These are phyloP conservation scores for Chimonanthus praecox DNA, from an alignment of 164 flowering plant genomes.

Conservation along the genomic window DNA sequence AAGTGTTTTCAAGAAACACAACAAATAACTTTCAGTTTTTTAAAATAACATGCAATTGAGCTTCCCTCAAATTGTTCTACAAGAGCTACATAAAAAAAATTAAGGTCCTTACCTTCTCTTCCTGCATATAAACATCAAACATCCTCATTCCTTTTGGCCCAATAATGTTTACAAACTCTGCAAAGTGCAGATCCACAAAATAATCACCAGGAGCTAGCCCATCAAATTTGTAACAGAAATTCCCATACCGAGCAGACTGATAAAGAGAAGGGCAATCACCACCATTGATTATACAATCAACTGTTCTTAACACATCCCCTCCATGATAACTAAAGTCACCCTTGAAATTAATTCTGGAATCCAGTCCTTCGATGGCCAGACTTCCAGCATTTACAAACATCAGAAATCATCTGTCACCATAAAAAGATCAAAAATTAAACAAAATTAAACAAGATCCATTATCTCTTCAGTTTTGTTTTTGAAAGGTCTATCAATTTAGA, in stretches of 20 bases:
- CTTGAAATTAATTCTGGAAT: conserved; percentile 18
- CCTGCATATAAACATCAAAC: conserved; percentile 69
- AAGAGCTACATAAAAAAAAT: too few species aligned
- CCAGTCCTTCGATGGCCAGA: conserved; percentile 23
- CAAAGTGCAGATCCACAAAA: conserved; percentile 72
- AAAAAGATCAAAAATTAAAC: neutral
- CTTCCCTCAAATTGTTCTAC: neutral
- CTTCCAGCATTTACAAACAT: conserved; percentile 72
- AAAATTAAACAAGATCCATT: neutral
- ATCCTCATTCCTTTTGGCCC: conserved; percentile 89
- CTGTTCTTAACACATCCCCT: conserved; percentile 59
- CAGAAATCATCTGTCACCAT: conserved; percentile 41
- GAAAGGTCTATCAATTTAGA: neutral
- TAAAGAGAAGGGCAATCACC: conserved; percentile 56
- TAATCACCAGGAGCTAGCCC: conserved; percentile 61
- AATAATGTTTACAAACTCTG: conserved; percentile 57
- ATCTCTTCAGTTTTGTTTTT: neutral
- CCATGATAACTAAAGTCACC: conserved; percentile 51
- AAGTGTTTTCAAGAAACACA: neutral
- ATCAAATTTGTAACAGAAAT: conserved; percentile 47
- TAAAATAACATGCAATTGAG: neutral
- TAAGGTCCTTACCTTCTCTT: conserved; percentile 61
- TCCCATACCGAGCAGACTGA: conserved; percentile 66
- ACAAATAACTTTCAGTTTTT: neutral
- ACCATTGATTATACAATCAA: conserved; percentile 40